Evolutionary conservation across 495 filamentous ascomycete genomes (phyloP).

Genomic region (Annulohypoxylon nitens): DNA sequence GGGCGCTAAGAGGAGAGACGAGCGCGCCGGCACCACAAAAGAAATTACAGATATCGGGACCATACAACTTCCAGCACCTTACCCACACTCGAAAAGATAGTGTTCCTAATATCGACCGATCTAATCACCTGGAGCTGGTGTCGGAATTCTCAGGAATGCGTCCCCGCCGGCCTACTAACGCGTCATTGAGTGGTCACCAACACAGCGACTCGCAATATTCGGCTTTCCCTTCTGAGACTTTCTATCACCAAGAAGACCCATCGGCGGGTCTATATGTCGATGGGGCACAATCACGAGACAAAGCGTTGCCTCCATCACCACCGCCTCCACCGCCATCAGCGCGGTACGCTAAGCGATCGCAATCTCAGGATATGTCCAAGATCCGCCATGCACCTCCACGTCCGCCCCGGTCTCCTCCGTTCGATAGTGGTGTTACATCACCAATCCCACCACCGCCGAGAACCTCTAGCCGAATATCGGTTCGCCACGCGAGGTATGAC

Average conservation of each 20-base stretch:
- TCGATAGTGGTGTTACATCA: slow-evolving; percentile 49
- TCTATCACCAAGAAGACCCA: slow-evolving; percentile 51
- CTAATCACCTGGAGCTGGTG: slow-evolving; percentile 71
- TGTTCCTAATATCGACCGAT: slow-evolving; percentile 68
- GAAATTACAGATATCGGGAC: slow-evolving; percentile 75
- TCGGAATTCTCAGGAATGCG: slow-evolving; percentile 76
- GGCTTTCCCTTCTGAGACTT: slow-evolving; percentile 70
- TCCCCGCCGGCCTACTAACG: slow-evolving; percentile 70
- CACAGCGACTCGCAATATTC: slow-evolving; percentile 74
- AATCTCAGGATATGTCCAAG: slow-evolving; percentile 60
- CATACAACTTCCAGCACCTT: slow-evolving; percentile 90
- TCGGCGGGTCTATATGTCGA: slow-evolving; percentile 39
- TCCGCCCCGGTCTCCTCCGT: slow-evolving; percentile 62
- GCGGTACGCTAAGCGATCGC: slow-evolving; percentile 53
- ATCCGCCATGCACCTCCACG: slow-evolving; percentile 61
- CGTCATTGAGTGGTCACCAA: slow-evolving; percentile 71
- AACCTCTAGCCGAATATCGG: slow-evolving; percentile 63
- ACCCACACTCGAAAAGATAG: slow-evolving; percentile 79
- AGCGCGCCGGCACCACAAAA: slow-evolving; percentile 46
- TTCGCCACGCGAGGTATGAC: slow-evolving; percentile 58
- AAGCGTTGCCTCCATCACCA: slow-evolving; percentile 40
- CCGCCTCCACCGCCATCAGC: slow-evolving; percentile 39
- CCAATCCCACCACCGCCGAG: slow-evolving; percentile 60
- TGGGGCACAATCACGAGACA: slow-evolving; percentile 30
- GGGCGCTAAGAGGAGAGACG: slow-evolving; percentile 52